Percentiles rank a stretch among this genome's conserved stretches.
These are phyloP conservation scores for Linum trigynum DNA, from an alignment of 345 rosid genomes.

Conservation along the genomic window DNA sequence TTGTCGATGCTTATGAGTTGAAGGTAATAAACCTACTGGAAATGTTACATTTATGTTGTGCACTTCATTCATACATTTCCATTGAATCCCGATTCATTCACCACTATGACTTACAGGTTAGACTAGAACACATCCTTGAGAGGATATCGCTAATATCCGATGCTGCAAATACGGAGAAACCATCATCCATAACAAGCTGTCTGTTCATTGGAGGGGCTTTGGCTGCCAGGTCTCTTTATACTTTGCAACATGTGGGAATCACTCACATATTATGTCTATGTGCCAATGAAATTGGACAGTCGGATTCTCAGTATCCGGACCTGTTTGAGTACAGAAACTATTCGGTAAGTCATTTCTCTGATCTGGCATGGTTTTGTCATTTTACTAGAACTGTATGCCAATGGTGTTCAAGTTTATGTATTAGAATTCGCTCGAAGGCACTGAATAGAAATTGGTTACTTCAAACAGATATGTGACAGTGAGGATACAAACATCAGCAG, in stretches of 20 bases:
- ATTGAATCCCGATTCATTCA: neutral
- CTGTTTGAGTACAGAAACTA: slow-evolving; percentile 72
- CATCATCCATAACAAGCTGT: slow-evolving; percentile 60
- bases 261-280: slow-evolving; percentile 84
- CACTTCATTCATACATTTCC: neutral
- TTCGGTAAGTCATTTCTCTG: slow-evolving; percentile 46
- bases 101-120: slow-evolving; percentile 41
- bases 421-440: neutral
- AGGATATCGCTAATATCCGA: slow-evolving; percentile 89
- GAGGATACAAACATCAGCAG: slow-evolving; percentile 77
- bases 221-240: slow-evolving; percentile 82
- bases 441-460: neutral
- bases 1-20: slow-evolving; percentile 89
- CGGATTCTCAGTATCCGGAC: slow-evolving; percentile 81
- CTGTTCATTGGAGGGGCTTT: slow-evolving; percentile 87
- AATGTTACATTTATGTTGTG: neutral
- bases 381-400: neutral
- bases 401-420: neutral
- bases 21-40: slow-evolving; percentile 41
- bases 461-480: slow-evolving; percentile 58
- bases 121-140: slow-evolving; percentile 96
- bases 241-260: slow-evolving; percentile 70
- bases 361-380: neutral
- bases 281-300: slow-evolving; percentile 94
- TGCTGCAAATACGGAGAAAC: slow-evolving; percentile 91